Evolutionary conservation across 345 rosid species (phyloP), one percentile per base, ranked within the genome.

Genomic region (Cardiospermum halicacabum): DNA sequence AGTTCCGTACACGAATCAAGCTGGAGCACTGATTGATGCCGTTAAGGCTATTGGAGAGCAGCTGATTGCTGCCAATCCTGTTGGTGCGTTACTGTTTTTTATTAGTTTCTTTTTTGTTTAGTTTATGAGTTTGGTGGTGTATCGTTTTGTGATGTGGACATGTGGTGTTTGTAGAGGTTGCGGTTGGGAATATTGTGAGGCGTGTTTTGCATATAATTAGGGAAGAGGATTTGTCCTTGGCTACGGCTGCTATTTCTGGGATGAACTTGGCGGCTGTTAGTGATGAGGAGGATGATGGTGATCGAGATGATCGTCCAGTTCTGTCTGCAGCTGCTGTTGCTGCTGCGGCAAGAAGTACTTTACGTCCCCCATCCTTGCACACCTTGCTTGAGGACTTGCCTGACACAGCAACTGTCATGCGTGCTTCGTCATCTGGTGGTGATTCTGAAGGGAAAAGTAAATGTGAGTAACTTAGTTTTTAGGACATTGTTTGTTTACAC

Each of bases 401-500:
- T 62, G 91, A 79, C 28, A 78, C 91, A 27, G 82, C 84, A 7
- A 81, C 89, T 69, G 49, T 81, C 58, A 91, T 88, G 63, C 93
- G 69, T 49, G 66, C 92, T 60, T 83, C 90, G 58, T 91, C 96
- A n/a, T 91, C 97, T 6, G 97, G 96, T 25, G 99, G 96, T 81
- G 97, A 95, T 78, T 89, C 99, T 42, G 99, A 95, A 77, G 97
- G 96, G 73, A 91, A 84, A 86, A 85, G 89, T 82, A 95, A 91
- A 82, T 87, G 92, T 87, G 49, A 69, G 78, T 37, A 3, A 11
- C 62, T n/a, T 18, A 24, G 25, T 64, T 15, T 11, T 18, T 19
- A 27, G 34, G 11, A 53, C 11, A 7, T 64, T 63, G n/a, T 22
- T 64, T 63, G 11, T 4, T 4, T 15, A 64, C 27, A 30, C 50